Base-by-base conservation (phyloP, 106 monocot genomes). In the Vanilla planifolia region DNA sequence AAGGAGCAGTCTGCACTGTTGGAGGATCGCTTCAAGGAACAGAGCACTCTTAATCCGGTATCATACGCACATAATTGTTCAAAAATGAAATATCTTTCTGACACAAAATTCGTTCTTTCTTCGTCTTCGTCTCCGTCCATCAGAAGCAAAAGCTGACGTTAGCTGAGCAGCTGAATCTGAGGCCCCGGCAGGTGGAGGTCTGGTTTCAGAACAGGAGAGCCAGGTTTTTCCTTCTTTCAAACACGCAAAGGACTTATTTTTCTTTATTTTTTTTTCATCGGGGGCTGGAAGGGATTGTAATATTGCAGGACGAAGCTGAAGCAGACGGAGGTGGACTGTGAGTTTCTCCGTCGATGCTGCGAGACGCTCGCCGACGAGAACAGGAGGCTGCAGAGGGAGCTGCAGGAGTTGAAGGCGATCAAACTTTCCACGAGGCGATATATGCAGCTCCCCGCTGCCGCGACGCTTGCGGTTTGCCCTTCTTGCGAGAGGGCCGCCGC, bases 311-410 rank as follows among this genome's bases (percentile, higher is more conserved):
- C 78, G 3, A 87, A 82, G 69, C 59, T 82, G 48, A 82, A 79
- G 71, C 78, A 81, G 36, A 81, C 64, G 2, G 81, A 87, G 59
- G 75, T 82, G 22, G 79, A 87, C 67, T 79, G 69, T 25, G 87
- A 82, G 46, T 50, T 64, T 65, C 66, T 87, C 47, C 79, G 71
- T 73, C 47, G 69, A 43, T 79, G 59, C 63, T 87, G 82, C 48
- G 76, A 87, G 65, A 76, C 55, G 23, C 59, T 87, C 47, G 79
- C 44, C 8, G 67, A 76, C 3, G 87, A 87, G 73, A 87, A 87
- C 76, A 33, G 53, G 45, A 56, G 62, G 61, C 77, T 87, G 20
- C 72, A 73, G 15, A 74, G 59, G 44, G 82, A 87, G 73, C 64
- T 87, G 36, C 61, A 66, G 46, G 79, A 82, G 63, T 59, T 82